Percentiles rank a stretch among this genome's conserved stretches.
Evolutionary conservation across 805 yeast genomes (phyloP).

Genomic region (Yarrowia bubula): DNA sequence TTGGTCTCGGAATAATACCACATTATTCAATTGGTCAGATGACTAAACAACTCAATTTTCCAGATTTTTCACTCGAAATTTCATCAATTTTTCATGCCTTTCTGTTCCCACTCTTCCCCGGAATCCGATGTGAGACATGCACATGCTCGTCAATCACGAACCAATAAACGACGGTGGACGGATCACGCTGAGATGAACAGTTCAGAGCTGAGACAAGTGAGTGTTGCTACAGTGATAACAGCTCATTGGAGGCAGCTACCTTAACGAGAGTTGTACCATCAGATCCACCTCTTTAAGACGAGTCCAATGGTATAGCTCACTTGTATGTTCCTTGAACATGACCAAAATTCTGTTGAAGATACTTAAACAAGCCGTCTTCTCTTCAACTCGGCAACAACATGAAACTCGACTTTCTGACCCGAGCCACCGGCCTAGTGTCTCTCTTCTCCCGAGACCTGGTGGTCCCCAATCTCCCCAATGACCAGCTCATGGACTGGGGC

Average conservation of each 20-base stretch:
- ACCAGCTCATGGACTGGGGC: neutral
- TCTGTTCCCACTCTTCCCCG: neutral
- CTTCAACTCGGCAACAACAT: neutral
- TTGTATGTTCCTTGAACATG: too few species aligned
- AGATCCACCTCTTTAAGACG: neutral
- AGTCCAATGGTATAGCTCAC: neutral
- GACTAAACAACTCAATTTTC: too few species aligned
- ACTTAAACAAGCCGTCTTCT: neutral
- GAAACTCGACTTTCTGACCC: conserved; percentile 3
- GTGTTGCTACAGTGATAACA: neutral
- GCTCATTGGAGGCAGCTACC: neutral
- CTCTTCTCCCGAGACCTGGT: conserved; percentile 3
- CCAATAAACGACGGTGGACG: conserved; percentile 1
- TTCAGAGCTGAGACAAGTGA: neutral
- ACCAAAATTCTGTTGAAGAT: too few species aligned
- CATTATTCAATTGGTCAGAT: neutral
- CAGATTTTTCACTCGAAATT: too few species aligned
- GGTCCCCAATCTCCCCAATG: conserved; percentile 2
- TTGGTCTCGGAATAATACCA: too few species aligned
- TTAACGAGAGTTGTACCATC: neutral
- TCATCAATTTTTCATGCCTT: neutral
- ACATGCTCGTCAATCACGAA: conserved; percentile 4
- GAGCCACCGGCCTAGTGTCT: neutral
- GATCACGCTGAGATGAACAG: neutral
- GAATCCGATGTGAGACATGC: conserved; percentile 3